Evolutionary conservation across 345 rosid species (phyloP), one percentile per base, ranked within the genome.

Genomic region (Melaleuca quinquenervia): DNA sequence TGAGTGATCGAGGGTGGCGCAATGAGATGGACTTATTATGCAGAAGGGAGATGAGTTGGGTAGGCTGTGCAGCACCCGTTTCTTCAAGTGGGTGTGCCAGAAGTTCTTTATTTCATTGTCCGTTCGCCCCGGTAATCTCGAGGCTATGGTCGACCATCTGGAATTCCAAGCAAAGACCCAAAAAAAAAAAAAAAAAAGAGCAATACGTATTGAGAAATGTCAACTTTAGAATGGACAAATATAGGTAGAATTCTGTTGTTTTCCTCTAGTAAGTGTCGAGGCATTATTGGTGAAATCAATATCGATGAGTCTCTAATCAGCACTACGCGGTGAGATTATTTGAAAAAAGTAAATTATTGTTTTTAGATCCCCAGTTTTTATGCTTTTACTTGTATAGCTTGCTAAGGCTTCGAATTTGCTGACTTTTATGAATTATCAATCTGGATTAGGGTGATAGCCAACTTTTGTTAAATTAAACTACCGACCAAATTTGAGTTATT

Each of bases 91-190:
- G 21, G 88, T 83, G 83, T 86, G 88, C 88, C 88, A 86, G 53
- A 74, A 70, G 20, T 86, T 86, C 62, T 86, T 86, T 64, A 86
- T 74, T 24, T 83, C 88, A 27, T 86, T 86, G 85, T 86, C 88
- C 2, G 88, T 86, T 70, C 88, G 80, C 70, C 88, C 88, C 50
- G 88, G 88, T 22, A 86, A 62, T 6, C 44, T 86, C 51, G 85
- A 82, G 29, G 88, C 85, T 44, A 86, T 86, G 22, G 88, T 83
- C 7, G 88, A 86, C 88, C 87, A 88, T 51, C 87, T 58, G 50
- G 60, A 32, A 41, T 36, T 26, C 15, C 15, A 10, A 16, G n/a
- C 32, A 74, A 36, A n/a, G n/a, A n/a, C n/a, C 18, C 1, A 64
- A 29, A 62, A n/a, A n/a, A n/a, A n/a, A n/a, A n/a, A n/a, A n/a